Conservation (phyloP, 176 grass and related monocot genomes). For the Hsuehochloa calcarea region DNA sequence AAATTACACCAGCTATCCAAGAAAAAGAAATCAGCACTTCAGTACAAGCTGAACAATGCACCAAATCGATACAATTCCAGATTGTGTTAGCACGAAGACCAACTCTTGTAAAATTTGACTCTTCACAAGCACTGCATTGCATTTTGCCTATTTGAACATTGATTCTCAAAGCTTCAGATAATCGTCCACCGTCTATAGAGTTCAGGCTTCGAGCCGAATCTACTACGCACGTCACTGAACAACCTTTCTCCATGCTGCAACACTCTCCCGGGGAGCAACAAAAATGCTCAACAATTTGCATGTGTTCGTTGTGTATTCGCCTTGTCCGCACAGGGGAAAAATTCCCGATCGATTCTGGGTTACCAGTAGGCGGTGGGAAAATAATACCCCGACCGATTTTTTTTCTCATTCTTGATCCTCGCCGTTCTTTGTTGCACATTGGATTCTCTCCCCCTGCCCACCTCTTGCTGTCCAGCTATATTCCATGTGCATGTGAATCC, state of each 20-base stretch:
- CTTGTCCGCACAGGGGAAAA: too few relatives aligned
- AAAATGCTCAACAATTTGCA: slow-evolving; percentile 21
- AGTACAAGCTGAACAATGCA: not conserved
- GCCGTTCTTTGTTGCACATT: too few relatives aligned
- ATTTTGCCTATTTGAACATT: not conserved
- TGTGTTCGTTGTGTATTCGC: not conserved
- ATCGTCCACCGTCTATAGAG: not conserved
- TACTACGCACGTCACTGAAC: not conserved
- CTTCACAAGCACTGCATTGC: not conserved
- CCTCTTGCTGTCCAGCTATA: too few relatives aligned
- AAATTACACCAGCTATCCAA: too few relatives aligned
- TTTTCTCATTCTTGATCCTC: too few relatives aligned
- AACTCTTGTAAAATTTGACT: not conserved
- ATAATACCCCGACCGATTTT: too few relatives aligned
- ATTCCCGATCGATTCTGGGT: too few relatives aligned
- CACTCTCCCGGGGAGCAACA: slow-evolving; percentile 19
- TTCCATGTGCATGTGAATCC: too few relatives aligned
- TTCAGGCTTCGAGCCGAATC: slow-evolving; percentile 22
- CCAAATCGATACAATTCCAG: not conserved
- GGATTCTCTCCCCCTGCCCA: too few relatives aligned
- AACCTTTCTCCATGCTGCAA: slow-evolving; percentile 31
- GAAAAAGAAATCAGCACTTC: too few relatives aligned
- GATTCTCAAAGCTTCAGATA: not conserved
- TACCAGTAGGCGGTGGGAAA: too few relatives aligned
- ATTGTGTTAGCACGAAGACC: not conserved